Base-by-base conservation (phyloP, 208 protist species). In the Crithidia fasciculata region DNA sequence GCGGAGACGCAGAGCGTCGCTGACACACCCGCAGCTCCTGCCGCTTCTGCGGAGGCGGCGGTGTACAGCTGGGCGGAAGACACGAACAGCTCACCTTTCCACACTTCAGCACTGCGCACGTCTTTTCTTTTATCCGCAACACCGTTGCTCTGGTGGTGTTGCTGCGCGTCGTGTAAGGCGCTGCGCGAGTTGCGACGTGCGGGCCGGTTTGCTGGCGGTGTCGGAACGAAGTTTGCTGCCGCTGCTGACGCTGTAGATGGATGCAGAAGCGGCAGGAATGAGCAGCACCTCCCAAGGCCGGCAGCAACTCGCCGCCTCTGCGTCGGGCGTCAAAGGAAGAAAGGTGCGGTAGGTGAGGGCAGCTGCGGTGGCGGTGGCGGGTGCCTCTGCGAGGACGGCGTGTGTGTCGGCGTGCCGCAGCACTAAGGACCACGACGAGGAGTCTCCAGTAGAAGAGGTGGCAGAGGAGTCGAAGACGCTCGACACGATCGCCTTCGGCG, bases 301-400 rank as follows among this genome's bases (percentile, higher is more conserved):
- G 47, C 60, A 53, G 39, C 2, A 39, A 37, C 59, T 56, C 13
- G 19, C 19, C 39, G 16, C 18, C 8, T 57, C 54, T 13, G 36
- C 55, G 36, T 66, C 47, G 15, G 52, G 13, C 19, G 45, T 13
- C 9, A 74, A 16, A 2, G 74, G 74, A 18, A 80, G 68, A 41
- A 80, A 80, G 68, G 65, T 44, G 50, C 56, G 74, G 40, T 80
- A 80, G 44, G 55, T 66, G 8, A 80, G 52, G 12, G 47, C 74
- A 8, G 66, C 16, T 7, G 53, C n/a, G 0, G 61, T 13, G 8
- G 49, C n/a, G 37, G 7, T 3, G 50, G 37, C 2, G 2, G 62
- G 37, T 2, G 62, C 67, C 15, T 74, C 68, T 9, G 68, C 61
- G 18, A 80, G 41, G 8, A 74, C 56, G 47, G 67, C 47, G 45